phyloP scores from a whole-genome alignment of 2,329 filamentous ascomycete genomes.

The Calycina herbarum region DNA sequence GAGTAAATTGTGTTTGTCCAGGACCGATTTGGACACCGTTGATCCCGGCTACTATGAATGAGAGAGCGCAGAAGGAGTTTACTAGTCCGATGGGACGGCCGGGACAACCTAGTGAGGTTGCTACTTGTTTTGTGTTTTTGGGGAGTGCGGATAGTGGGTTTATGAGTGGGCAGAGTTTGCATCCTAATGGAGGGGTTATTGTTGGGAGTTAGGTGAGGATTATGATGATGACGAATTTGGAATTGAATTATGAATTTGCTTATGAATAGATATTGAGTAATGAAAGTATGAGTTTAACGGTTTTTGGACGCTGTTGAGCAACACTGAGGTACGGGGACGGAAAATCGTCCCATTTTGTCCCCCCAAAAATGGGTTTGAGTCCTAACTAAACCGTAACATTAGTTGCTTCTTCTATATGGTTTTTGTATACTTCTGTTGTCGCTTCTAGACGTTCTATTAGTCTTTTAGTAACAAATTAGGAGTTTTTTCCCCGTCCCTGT shows the following conservation, averaged over 20 bases:
- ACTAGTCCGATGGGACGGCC: slow-evolving; percentile 73
- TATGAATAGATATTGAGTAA: not conserved
- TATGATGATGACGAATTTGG: not conserved
- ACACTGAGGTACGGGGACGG: too few species aligned
- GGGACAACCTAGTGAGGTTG: slow-evolving; percentile 78
- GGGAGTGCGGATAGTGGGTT: slow-evolving; percentile 72
- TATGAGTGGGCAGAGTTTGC: slow-evolving; percentile 71
- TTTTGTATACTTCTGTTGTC: too few species aligned
- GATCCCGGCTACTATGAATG: slow-evolving; percentile 71
- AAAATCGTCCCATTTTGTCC: too few species aligned
- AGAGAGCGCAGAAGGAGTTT: slow-evolving; percentile 71
- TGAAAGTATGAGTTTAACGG: not conserved
- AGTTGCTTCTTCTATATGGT: too few species aligned
- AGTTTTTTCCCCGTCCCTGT: too few species aligned
- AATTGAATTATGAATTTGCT: not conserved
- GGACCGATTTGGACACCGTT: slow-evolving; percentile 79
- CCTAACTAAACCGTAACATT: too few species aligned
- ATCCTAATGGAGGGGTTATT: slow-evolving; percentile 60
- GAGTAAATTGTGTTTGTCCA: slow-evolving; percentile 74
- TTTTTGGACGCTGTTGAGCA: too few species aligned
- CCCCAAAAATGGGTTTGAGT: too few species aligned
- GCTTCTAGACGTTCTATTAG: too few species aligned
- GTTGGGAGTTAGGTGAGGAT: slow-evolving; percentile 42
- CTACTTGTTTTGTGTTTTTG: slow-evolving; percentile 78
- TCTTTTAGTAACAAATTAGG: too few species aligned